Base-by-base conservation (phyloP, 1,284 basidiomycete genomes). In the Leccinum pachyderme region DNA sequence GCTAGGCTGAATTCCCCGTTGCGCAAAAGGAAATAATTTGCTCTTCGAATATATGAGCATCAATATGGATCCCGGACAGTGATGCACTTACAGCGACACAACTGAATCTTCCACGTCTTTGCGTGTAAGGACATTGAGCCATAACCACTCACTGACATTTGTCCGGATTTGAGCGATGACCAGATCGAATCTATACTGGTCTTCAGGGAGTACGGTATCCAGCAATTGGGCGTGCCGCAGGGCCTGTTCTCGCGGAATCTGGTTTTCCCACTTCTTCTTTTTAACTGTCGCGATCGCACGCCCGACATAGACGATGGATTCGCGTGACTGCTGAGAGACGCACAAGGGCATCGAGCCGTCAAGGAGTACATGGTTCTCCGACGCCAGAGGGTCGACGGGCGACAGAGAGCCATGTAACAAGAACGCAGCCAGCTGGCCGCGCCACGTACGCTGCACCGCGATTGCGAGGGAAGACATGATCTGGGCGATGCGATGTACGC, bases 111-210 rank as follows among this genome's bases (percentile, higher is more conserved):
- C 84, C 0, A 95, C 89, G 60, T 93, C 89, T 59, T 83, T 82
- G 62, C 82, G 83, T 1, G 92, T 95, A 52, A 96, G 77, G 31
- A 96, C 87, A 64, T 94, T 92, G 31, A 84, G 74, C 92, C 94
- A 96, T 3, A 96, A 76, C 93, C 93, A 96, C 74, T 94, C 92
- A 60, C 89, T 87, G 54, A 91, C 79, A 54, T 86, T 82, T 2
- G 79, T 85, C 55, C 88, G 74, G 51, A 93, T 88, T 55, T 86
- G 81, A 25, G 82, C 75, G 29, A 94, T 81, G 54, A 86, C 81
- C 18, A 77, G 73, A 64, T 91, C 89, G 62, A 95, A 90, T n/a
- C 76, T 79, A 59, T 89, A 86, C 53, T 83, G 82, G 59, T 91
- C 85, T 64, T 91, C 82, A 1, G 90, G 85, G 5, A 88, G 75